A percentile compares a stretch with the other conserved stretches of the same genome.
Evolutionary conservation across 148 eudicot genomes (phyloP).

Genomic region (Rhododendron kiyosumense): DNA sequence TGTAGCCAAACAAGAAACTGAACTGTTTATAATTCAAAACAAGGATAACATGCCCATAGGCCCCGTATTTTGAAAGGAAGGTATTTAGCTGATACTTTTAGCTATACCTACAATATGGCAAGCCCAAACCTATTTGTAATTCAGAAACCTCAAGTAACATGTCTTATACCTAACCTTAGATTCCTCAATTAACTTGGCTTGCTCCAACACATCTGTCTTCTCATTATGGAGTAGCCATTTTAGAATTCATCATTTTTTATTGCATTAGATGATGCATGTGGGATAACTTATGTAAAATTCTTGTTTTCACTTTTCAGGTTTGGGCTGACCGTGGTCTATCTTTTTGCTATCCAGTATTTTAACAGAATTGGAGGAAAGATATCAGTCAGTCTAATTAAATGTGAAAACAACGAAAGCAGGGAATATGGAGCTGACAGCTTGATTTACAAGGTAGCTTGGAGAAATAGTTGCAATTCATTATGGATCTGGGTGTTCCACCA

Average conservation of each 20-base stretch:
- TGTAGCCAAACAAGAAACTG: not conserved
- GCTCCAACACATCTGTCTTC: not conserved
- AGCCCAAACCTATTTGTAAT: not conserved
- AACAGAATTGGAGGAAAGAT: slow-evolving; percentile 76
- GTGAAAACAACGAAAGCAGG: slow-evolving; percentile 56
- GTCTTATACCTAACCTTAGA: not conserved
- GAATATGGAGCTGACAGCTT: slow-evolving; percentile 84
- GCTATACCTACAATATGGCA: not conserved
- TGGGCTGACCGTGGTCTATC: slow-evolving; percentile 73
- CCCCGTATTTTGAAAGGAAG: not conserved
- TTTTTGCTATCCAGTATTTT: slow-evolving; percentile 75
- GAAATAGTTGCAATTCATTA: not conserved
- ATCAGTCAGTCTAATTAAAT: slow-evolving; percentile 71
- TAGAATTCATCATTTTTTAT: not conserved
- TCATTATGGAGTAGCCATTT: not conserved
- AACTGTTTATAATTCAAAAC: not conserved
- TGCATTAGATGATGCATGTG: not conserved
- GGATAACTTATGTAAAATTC: not conserved
- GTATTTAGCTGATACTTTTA: not conserved
- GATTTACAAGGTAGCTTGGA: slow-evolving; percentile 71
- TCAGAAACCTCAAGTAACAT: not conserved
- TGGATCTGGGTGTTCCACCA: not conserved
- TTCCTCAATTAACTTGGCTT: not conserved
- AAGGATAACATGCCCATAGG: not conserved
- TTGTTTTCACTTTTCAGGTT: slow-evolving; percentile 63